Base-by-base conservation (phyloP, 2,329 filamentous ascomycete genomes). In the Pseudogymnoascus sp. region DNA sequence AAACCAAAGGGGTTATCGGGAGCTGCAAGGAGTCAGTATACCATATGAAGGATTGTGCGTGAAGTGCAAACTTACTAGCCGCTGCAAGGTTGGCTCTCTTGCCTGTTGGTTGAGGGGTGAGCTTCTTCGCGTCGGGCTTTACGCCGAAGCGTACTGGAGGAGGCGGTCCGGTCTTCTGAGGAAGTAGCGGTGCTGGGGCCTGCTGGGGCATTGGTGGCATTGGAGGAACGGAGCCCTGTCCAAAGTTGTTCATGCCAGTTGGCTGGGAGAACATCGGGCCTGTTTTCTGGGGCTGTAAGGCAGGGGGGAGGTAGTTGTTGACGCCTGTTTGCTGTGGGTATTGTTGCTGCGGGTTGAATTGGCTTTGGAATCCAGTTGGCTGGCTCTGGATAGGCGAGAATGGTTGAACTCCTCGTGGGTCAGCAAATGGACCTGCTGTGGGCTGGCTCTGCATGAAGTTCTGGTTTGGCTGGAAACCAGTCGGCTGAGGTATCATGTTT, bases 71-170 rank as follows among this genome's bases (percentile, higher is more conserved):
- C 93, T 88, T 87, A 97, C 93, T 99, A 71, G 94, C 94, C 84
- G 95, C 90, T 59, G 89, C 82, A 67, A 99, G 81, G 73, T 97
- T 97, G 61, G 94, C 94, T 78, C 89, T 86, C 69, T 89, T 81
- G 65, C 94, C 94, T 6, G 94, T 99, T 28, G 91, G 82, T 77
- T 97, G 94, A 30, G 92, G 86, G 63, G 83, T 81, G 68, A 97
- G 76, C 74, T 89, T 94, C 75, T 91, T 91, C 30, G 85, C 78
- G 57, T 86, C 84, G 28, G 80, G 78, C 62, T 83, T 81, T 36
- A 96, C 86, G 38, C 94, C 94, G 72, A 99, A 99, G 63, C 91
- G 84, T 15, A 99, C 87, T 22, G 91, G 85, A 50, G 94, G 94
- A 18, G 93, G 80, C 6, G 94, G 94, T 0, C 90, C 90, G 7